Conservation (phyloP, 768 basidiomycete genomes). For the Tricholoma terreum region DNA sequence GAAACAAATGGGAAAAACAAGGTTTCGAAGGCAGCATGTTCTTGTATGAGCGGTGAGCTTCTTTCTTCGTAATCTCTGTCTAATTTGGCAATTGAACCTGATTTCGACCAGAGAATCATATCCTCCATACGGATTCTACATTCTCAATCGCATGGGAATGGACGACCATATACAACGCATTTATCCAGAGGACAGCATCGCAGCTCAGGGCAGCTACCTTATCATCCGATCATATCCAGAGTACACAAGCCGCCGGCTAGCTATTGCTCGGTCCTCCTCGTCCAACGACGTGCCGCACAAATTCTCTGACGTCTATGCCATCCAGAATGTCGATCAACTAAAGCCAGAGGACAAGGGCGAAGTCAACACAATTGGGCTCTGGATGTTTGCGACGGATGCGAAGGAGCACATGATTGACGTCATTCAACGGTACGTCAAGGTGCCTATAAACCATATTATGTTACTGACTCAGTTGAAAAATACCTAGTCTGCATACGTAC, state of each 20-base stretch:
- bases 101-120: constrained; percentile 55
- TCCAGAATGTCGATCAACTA: constrained; percentile 43
- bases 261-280: constrained; percentile 29
- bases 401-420: constrained; percentile 73
- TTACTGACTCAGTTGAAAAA: constrained; percentile 1
- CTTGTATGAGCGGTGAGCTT: constrained; percentile 74
- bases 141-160: constrained; percentile 78
- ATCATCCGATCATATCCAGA: constrained; percentile 75
- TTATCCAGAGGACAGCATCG: constrained; percentile 76
- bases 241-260: constrained; percentile 52
- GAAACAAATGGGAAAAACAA: constrained; percentile 75
- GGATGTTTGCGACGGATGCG: constrained; percentile 69
- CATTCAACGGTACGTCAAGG: constrained; percentile 53
- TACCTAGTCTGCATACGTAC: constrained; percentile 54
- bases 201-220: constrained; percentile 58
- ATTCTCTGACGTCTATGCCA: constrained; percentile 48
- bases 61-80: constrained; percentile 5
- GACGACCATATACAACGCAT: constrained; percentile 74
- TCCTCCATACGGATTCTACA: constrained; percentile 82
- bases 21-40: constrained; percentile 90
- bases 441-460: constrained; percentile 8
- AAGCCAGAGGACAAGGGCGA: constrained; percentile 52
- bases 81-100: constrained; percentile 8
- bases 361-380: constrained; percentile 62
- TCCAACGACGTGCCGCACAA: constrained; percentile 37